Conservation (phyloP, 140 eudicot genomes). For the Ambrosia hybrid region DNA sequence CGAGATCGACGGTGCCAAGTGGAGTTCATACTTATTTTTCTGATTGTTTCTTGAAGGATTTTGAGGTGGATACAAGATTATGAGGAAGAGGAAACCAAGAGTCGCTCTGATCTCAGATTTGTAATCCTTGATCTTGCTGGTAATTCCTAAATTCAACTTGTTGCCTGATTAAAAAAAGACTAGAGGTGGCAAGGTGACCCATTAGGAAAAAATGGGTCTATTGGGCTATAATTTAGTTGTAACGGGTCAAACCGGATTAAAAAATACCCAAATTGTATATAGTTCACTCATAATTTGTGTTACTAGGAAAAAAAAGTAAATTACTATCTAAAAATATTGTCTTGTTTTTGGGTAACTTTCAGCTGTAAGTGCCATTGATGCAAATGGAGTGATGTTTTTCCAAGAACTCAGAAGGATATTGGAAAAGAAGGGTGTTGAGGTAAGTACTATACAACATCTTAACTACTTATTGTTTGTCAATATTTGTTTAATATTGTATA, state of each 20-base stretch:
- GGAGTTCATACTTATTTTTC: background rate
- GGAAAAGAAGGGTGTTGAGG: slow-evolving; percentile 87
- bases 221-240: background rate
- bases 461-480: background rate
- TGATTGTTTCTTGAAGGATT: slow-evolving; percentile 48
- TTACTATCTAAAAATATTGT: slow-evolving; percentile 4
- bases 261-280: background rate
- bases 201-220: no score
- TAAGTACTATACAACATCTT: slow-evolving; percentile 28
- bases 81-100: slow-evolving; percentile 59
- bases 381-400: slow-evolving; percentile 76
- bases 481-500: background rate
- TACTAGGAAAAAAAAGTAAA: background rate
- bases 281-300: background rate
- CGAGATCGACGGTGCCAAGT: background rate
- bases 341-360: slow-evolving; percentile 22
- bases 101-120: slow-evolving; percentile 46
- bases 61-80: slow-evolving; percentile 80
- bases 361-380: slow-evolving; percentile 95
- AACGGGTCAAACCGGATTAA: background rate
- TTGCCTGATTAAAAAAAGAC: no score
- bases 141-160: slow-evolving; percentile 16
- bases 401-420: slow-evolving; percentile 68
- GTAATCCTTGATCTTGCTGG: slow-evolving; percentile 72
- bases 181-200: no score